phyloP scores from a whole-genome alignment of 495 filamentous ascomycete genomes.

The Gamarada debralockiae region DNA sequence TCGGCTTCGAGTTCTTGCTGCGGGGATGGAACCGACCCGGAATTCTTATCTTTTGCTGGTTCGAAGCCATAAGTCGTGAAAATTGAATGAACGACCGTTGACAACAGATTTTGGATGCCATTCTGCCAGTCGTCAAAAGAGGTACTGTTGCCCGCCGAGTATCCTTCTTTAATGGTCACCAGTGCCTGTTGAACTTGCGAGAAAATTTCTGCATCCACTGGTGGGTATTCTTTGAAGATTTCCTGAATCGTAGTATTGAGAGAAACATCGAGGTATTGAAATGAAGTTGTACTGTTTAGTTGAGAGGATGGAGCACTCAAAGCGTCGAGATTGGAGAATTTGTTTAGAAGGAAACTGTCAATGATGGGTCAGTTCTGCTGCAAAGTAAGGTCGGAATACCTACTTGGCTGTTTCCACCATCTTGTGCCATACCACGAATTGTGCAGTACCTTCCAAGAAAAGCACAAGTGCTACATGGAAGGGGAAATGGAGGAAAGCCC shows the following conservation, averaged over 20 bases:
- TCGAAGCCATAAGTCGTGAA: conserved; percentile 16
- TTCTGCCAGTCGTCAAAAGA: background rate
- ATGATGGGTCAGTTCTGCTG: background rate
- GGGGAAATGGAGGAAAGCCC: conserved; percentile 66
- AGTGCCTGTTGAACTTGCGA: background rate
- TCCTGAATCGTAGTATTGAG: background rate
- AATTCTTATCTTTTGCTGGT: conserved; percentile 29
- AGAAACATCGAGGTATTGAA: background rate
- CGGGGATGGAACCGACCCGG: background rate
- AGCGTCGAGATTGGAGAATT: background rate
- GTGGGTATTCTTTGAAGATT: background rate
- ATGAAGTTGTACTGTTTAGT: background rate
- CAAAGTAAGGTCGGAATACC: background rate
- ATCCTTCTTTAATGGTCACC: background rate
- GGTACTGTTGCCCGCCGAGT: background rate
- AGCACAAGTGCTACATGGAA: conserved; percentile 65
- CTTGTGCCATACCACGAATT: conserved; percentile 37
- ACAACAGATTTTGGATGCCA: background rate
- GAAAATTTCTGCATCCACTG: background rate
- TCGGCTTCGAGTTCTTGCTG: too few species aligned
- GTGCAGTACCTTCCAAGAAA: conserved; percentile 51
- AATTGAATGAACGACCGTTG: background rate
- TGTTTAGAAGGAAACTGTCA: background rate
- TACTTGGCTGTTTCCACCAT: conserved; percentile 5
- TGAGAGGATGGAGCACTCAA: too few species aligned